phyloP scores from a whole-genome alignment of 2,329 filamentous ascomycete genomes.

The Aspergillus brasiliensis region DNA sequence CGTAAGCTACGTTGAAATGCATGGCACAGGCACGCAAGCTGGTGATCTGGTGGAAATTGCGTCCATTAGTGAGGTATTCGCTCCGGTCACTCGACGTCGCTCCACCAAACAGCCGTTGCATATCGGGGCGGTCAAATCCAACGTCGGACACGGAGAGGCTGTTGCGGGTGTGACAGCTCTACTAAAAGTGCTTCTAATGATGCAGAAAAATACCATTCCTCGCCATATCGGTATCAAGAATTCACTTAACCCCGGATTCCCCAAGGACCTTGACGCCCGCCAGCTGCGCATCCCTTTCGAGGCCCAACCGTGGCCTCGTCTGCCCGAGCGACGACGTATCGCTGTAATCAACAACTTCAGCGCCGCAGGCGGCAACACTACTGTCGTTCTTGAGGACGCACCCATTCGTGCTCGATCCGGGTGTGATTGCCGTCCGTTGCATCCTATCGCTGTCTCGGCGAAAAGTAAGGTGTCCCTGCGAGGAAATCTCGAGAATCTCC shows the following conservation, averaged over 20 bases:
- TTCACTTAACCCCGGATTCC: slow-evolving; percentile 34
- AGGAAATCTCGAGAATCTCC: slow-evolving; percentile 55
- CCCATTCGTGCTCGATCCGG: slow-evolving; percentile 36
- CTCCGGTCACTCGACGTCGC: slow-evolving; percentile 45
- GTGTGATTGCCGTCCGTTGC: slow-evolving; percentile 47
- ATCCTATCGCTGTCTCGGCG: slow-evolving; percentile 61
- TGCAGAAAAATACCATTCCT: slow-evolving; percentile 64
- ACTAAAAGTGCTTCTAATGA: slow-evolving; percentile 66
- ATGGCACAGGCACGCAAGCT: slow-evolving; percentile 44
- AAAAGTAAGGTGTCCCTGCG: slow-evolving; percentile 50
- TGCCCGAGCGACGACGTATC: slow-evolving; percentile 19
- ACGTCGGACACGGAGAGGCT: slow-evolving; percentile 51
- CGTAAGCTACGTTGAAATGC: slow-evolving; percentile 43
- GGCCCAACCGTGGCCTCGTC: slow-evolving; percentile 13
- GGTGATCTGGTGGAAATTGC: slow-evolving; percentile 42
- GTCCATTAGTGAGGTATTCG: slow-evolving; percentile 39
- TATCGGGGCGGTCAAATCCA: slow-evolving; percentile 37
- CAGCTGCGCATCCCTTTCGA: slow-evolving; percentile 44
- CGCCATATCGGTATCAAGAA: slow-evolving; percentile 68
- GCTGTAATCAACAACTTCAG: slow-evolving; percentile 66
- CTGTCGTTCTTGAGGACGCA: slow-evolving; percentile 62
- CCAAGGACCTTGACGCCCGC: slow-evolving; percentile 35
- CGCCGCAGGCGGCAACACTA: slow-evolving; percentile 70
- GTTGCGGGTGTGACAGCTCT: slow-evolving; percentile 43
- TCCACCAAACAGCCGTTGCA: slow-evolving; percentile 23